Base-by-base conservation (phyloP, 192 early-diverging fungal species). In the Dispira parvispora region DNA sequence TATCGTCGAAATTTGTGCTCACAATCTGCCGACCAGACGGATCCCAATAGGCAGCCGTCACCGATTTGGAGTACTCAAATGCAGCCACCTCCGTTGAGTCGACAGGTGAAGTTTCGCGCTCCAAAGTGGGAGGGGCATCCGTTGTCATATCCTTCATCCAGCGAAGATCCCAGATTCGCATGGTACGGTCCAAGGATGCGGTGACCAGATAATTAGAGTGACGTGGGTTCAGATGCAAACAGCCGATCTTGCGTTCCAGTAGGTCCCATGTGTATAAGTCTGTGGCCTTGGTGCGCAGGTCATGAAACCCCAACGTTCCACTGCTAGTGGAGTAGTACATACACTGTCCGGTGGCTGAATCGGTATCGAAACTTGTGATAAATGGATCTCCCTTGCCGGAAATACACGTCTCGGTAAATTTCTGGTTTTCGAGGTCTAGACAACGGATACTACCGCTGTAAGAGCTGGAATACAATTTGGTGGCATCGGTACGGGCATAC, bases 41-140 rank as follows among this genome's bases (percentile, higher is more conserved):
- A 57, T 79, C 79, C 83, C 83, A 86, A 71, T 77, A 85, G 6
- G 80, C 82, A 23, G 75, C 71, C 11, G 82, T 84, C 0, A 83
- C 82, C 28, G 80, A 68, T 58, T 77, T 73, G 9, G 69, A 45
- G 64, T 85, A 80, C 12, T 68, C 62, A 38, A 78, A 73, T 21
- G 64, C 46, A 11, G 64, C 62, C 43, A 78, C n/a, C 10, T 80
- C 65, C 2, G 68, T 61, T 8, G 49, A 8, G 16, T 69, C 65
- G 32, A n/a, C 52, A 18, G 27, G 8, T 18, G 8, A 23, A 50
- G n/a, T 20, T 18, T 50, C 23, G 49, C 3, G 8, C 8, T 50
- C 16, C 49, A 20, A 23, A 1, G 49, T 50, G 11, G 62, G 42
- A 32, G 62, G 49, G 11, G 68, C 65, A 2, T 69, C 63, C 6